Base-by-base conservation (phyloP, 169 alveolate species). In the Prorocentrum cordatum region DNA sequence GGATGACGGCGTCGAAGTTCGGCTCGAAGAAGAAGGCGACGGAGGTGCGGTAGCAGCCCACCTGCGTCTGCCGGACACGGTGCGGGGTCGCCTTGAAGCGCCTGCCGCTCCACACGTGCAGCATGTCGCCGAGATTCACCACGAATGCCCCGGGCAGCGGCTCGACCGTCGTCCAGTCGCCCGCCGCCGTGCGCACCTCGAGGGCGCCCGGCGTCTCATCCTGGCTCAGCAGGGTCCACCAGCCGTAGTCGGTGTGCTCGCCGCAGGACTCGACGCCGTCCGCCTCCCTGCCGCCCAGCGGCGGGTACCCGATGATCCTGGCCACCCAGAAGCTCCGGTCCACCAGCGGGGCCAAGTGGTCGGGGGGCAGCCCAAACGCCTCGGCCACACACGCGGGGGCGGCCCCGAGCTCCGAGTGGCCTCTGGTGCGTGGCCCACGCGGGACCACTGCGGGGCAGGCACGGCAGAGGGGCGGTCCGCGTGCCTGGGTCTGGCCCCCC, bases 11-110 rank as follows among this genome's bases (percentile, higher is more conserved):
- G 18, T 77, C 88, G 33, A 77, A 59, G 47, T 77, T 77, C 7
- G 88, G 88, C 64, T 77, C 88, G 33, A 59, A 64, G 88, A 77
- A 77, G 47, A 58, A 77, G 0, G 88, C 88, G 39, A 77, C 38
- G 64, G 88, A 77, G 16, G 88, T 77, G 72, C 86, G 45, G 59
- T 5, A 35, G 29, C n/a, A 77, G 16, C 59, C 64, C 3, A 72
- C 75, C n/a, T 59, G 27, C 24, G 88, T 77, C 47, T 77, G 88
- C 45, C 88, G 70, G 62, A 77, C 88, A 47, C 88, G 73, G 45
- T 77, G 88, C 88, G 75, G 88, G 1, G 88, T 77, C n/a, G 88
- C 88, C 59, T 36, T 62, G 18, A 59, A 77, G 88, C 88, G 88
- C 32, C 88, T 75, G 29, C 36, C 10, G 26, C 75, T 77, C 88